Conservation (phyloP, 176 grass and related monocot species). For the Neostapfia colusana region DNA sequence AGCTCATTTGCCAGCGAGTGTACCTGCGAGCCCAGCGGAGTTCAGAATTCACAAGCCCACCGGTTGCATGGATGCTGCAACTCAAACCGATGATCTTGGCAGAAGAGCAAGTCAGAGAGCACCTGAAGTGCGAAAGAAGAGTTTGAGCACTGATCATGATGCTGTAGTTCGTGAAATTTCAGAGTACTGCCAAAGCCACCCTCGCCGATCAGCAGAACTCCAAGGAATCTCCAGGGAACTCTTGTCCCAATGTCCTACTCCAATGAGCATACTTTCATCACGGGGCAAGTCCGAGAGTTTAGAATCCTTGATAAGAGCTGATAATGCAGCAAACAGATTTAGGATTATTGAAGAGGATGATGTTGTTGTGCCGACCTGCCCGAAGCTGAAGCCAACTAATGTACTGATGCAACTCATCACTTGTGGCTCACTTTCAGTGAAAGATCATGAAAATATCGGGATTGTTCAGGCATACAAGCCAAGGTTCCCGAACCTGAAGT, state of each 20-base stretch:
- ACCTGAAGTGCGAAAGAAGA: slow-evolving; percentile 43
- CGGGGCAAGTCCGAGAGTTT: slow-evolving; percentile 68
- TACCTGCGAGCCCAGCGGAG: slow-evolving; percentile 40
- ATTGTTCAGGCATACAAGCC: slow-evolving; percentile 66
- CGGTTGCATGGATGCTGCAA: slow-evolving; percentile 59
- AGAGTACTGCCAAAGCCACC: slow-evolving; percentile 32
- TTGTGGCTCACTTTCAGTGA: slow-evolving; percentile 82
- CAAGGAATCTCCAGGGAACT: slow-evolving; percentile 39
- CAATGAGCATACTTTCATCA: slow-evolving; percentile 36
- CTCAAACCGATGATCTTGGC: slow-evolving; percentile 73
- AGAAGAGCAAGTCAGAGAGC: slow-evolving; percentile 21
- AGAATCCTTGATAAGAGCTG: slow-evolving; percentile 73
- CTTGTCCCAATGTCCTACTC: slow-evolving; percentile 45
- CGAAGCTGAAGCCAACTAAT: slow-evolving; percentile 64
- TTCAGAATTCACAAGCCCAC: slow-evolving; percentile 57
- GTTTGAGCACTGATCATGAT: slow-evolving; percentile 45
- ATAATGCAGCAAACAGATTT: slow-evolving; percentile 50
- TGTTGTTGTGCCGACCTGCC: slow-evolving; percentile 51
- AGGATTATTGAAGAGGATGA: slow-evolving; percentile 77
- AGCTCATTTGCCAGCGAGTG: slow-evolving; percentile 29
- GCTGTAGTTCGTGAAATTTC: slow-evolving; percentile 40
- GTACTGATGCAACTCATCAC: slow-evolving; percentile 89
- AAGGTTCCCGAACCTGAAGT: slow-evolving; percentile 63
- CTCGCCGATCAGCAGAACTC: slow-evolving; percentile 32
- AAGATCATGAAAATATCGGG: slow-evolving; percentile 54